phyloP scores from a whole-genome alignment of 2,329 filamentous ascomycete species.

The Stagonosporopsis chrysanthemi region DNA sequence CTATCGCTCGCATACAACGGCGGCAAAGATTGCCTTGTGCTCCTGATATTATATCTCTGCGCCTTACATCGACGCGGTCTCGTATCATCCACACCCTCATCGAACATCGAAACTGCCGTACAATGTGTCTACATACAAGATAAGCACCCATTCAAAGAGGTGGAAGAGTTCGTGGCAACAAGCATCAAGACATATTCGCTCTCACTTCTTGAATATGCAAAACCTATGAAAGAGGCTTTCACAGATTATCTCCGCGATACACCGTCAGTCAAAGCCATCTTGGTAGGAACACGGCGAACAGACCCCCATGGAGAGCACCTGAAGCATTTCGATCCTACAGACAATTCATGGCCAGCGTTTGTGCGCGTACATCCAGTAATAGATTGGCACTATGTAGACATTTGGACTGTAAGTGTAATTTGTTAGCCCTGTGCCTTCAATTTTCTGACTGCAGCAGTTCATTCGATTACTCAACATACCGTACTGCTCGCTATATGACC shows the following conservation, averaged over 20 bases:
- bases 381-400: slow-evolving; percentile 96
- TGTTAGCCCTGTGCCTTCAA: background rate
- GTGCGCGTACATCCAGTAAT: slow-evolving; percentile 95
- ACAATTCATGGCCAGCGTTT: slow-evolving; percentile 87
- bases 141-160: slow-evolving; percentile 80
- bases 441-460: slow-evolving; percentile 62
- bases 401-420: slow-evolving; percentile 79
- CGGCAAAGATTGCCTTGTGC: slow-evolving; percentile 95
- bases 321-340: slow-evolving; percentile 85
- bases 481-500: slow-evolving; percentile 88
- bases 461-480: slow-evolving; percentile 79
- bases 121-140: slow-evolving; percentile 91
- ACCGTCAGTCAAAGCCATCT: slow-evolving; percentile 74
- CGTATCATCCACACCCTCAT: slow-evolving; percentile 30
- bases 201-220: slow-evolving; percentile 74
- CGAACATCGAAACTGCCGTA: slow-evolving; percentile 55
- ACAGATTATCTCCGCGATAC: slow-evolving; percentile 74
- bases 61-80: slow-evolving; percentile 56
- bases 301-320: slow-evolving; percentile 86
- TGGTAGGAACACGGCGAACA: slow-evolving; percentile 87
- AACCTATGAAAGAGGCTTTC: slow-evolving; percentile 84
- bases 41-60: slow-evolving; percentile 85
- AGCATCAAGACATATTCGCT: slow-evolving; percentile 76
- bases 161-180: slow-evolving; percentile 80
- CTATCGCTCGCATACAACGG: slow-evolving; percentile 95